Percentiles rank a stretch among this genome's conserved stretches.
Conservation (phyloP, 306 rosid genomes). For the Cucurbita moschata region DNA sequence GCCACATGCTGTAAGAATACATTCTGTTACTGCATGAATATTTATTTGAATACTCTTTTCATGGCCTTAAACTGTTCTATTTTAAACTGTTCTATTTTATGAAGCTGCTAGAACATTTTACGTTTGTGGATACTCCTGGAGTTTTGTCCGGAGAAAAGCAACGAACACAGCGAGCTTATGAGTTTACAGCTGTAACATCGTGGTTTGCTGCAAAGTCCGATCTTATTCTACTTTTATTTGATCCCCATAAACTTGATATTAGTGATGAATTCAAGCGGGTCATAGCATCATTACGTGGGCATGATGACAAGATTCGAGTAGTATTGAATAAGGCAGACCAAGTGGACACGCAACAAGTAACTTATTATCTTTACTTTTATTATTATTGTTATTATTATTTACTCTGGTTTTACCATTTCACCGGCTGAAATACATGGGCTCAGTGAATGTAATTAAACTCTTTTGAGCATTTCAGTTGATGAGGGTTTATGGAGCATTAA, state of each 20-base stretch:
- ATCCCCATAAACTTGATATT: constrained; percentile 94
- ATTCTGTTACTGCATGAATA: not conserved
- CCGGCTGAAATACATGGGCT: not conserved
- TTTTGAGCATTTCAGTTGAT: constrained; percentile 40
- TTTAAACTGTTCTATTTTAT: constrained; percentile 3
- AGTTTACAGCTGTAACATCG: constrained; percentile 88
- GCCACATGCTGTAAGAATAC: constrained; percentile 74
- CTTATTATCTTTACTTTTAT: not conserved
- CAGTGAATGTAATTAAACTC: not conserved
- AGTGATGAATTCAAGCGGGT: constrained; percentile 97
- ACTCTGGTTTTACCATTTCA: not conserved
- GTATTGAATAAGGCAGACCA: constrained; percentile 90
- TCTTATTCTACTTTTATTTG: constrained; percentile 75
- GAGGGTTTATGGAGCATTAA: constrained; percentile 93
- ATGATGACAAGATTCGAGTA: constrained; percentile 87
- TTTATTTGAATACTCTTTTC: not conserved
- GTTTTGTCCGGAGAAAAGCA: constrained; percentile 98
- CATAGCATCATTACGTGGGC: constrained; percentile 68
- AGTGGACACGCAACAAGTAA: constrained; percentile 91
- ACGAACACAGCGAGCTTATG: constrained; percentile 74
- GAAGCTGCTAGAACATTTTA: constrained; percentile 71
- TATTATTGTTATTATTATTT: not conserved
- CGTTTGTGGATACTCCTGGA: constrained; percentile 95
- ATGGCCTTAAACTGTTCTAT: constrained; percentile 8
- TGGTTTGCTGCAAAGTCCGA: constrained; percentile 98